Evolutionary conservation across 495 filamentous ascomycete genomes (phyloP), one percentile per base, ranked within the genome.

Genomic region (Ascobolus immersus): DNA sequence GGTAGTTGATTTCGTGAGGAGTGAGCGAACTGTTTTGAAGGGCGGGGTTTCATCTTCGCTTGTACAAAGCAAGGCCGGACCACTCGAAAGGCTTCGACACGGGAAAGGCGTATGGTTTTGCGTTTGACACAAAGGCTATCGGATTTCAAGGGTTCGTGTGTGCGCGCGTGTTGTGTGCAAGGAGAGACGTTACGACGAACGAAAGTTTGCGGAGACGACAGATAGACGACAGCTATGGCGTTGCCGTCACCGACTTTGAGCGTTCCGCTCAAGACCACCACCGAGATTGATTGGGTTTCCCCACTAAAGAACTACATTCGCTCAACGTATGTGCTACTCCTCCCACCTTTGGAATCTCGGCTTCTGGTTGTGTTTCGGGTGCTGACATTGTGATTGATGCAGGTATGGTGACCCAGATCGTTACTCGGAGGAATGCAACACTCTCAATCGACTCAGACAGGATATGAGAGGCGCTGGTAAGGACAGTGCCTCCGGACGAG

Each of bases 381-480:
- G n/a, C 22, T 25, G 7, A n/a, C 22, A 25, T 25, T n/a, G n/a
- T n/a, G 7, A 25, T 25, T 25, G 24, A 11, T 27, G 10, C 9
- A 31, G 28, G 8, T 93, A 96, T 55, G 81, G 82, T 51, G 86
- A 96, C 54, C 86, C 86, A 27, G 86, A 94, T 45, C 66, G 77
- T 42, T 96, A 96, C 55, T 61, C 64, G 24, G 77, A 90, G 53
- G 89, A 94, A 66, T 96, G 86, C 55, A 70, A 70, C 11, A 91
- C 80, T 11, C 73, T 96, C 55, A 90, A 92, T 58, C 71, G 86
- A n/a, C 60, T 96, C 51, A 71, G 86, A 44, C 86, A 96, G 65
- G 86, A 96, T 52, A 94, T 94, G 89, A 69, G 86, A 52, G 86
- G 89, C 18, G 86, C 86, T 15, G 84, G 89, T 10, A 91, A 82